Base-by-base conservation (phyloP, 2,329 filamentous ascomycete species). In the Aspergillus sp. region DNA sequence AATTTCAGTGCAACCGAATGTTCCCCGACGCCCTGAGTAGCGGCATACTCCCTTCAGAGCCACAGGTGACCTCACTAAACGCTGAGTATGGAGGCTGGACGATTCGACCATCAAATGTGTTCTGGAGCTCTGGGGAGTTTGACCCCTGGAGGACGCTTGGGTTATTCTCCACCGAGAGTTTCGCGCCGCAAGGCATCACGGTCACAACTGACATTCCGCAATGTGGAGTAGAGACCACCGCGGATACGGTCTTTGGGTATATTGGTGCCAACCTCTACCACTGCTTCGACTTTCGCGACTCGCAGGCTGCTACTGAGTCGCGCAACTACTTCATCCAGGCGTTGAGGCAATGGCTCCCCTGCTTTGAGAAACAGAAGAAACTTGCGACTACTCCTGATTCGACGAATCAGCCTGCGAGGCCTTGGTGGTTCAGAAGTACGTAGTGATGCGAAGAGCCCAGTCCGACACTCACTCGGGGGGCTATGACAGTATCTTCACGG, bases 91-190 rank as follows among this genome's bases (percentile, higher is more conserved):
- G 83, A 25, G 83, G 83, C 56, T 85, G 83, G 83, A 67, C 69
- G 46, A 81, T 84, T 57, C 80, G 82, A 1, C 83, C 83, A 11
- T 82, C 81, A 9, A 84, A 85, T 61, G 76, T 78, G 1, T 84
- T 81, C 73, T 85, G 81, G 75, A 80, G 74, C 52, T 79, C 76
- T 25, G 82, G 82, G 4, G 77, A 84, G 58, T 83, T 79, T 64
- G 83, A 85, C 60, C 82, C 83, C 3, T 86, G 83, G 83, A 74
- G 80, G 22, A 79, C 81, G 0, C 70, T 84, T 3, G 80, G 78
- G 0, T 75, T 79, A 0, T 72, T 84, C 0, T 80, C 78, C 2
- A 72, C 67, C 0, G 79, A 82, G 60, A 57, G 65, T 0, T 78
- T 76, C 46, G 79, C 80, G 4, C 81, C 82, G 4, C 71, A 74